These are phyloP conservation scores for Cichorium intybus DNA, from an alignment of 140 eudicot genomes.

Conservation along the genomic window DNA sequence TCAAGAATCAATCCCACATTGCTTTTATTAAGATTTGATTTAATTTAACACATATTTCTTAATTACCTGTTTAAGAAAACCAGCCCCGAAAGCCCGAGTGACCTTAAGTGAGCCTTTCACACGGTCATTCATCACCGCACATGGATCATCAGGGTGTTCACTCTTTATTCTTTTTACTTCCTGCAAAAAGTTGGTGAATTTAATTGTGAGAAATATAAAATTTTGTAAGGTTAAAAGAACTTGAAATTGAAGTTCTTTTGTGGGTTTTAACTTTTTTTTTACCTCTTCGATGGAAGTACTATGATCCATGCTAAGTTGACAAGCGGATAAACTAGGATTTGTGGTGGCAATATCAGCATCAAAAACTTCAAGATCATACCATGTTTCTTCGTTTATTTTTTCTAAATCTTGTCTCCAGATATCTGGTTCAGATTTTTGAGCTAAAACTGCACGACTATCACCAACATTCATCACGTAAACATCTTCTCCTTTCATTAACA, in stretches of 20 bases:
- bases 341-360: slow-evolving; percentile 49
- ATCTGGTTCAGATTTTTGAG: slow-evolving; percentile 67
- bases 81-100: slow-evolving; percentile 97
- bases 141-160: slow-evolving; percentile 77
- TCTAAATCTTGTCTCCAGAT: slow-evolving; percentile 86
- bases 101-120: slow-evolving; percentile 94
- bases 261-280: background rate
- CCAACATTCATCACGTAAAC: slow-evolving; percentile 93
- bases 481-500: slow-evolving; percentile 97
- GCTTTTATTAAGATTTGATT: slow-evolving; percentile 2
- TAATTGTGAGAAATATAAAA: background rate
- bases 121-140: slow-evolving; percentile 76
- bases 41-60: background rate
- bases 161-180: slow-evolving; percentile 69
- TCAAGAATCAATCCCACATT: slow-evolving; percentile 30
- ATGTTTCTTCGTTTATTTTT: slow-evolving; percentile 82
- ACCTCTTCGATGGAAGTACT: slow-evolving; percentile 86
- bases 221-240: background rate
- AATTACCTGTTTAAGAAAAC: slow-evolving; percentile 93
- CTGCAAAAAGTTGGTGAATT: slow-evolving; percentile 33
- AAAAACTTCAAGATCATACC: slow-evolving; percentile 67
- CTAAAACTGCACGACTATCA: slow-evolving; percentile 86
- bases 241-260: background rate
- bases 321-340: slow-evolving; percentile 55
- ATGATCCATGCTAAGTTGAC: slow-evolving; percentile 84